These are phyloP conservation scores for Chaetomium fimeti DNA, from an alignment of 495 filamentous ascomycete species.

Conservation along the genomic window DNA sequence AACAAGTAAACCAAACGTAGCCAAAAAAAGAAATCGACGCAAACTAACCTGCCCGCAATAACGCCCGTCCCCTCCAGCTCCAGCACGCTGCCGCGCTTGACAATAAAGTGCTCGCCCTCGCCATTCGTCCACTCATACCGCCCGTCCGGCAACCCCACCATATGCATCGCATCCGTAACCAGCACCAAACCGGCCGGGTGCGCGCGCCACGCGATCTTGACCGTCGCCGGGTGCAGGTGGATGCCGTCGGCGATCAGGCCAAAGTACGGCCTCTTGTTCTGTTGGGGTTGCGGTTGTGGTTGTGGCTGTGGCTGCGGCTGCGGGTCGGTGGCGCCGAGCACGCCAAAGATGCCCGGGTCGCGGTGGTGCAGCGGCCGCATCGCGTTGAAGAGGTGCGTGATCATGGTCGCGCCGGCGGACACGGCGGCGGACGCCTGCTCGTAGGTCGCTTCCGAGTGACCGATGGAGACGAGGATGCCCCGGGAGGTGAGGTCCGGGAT, in stretches of 20 bases:
- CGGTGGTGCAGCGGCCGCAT: conserved; percentile 84
- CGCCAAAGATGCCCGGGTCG: conserved; percentile 79
- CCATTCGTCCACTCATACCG: conserved; percentile 78
- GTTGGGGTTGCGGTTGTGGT: not conserved
- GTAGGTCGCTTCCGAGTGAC: conserved; percentile 80
- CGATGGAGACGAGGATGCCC: conserved; percentile 70
- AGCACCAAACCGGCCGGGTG: conserved; percentile 64
- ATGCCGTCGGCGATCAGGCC: conserved; percentile 67
- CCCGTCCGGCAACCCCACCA: conserved; percentile 70
- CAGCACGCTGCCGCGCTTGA: conserved; percentile 65
- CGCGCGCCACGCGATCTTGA: conserved; percentile 62
- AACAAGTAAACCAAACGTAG: not conserved
- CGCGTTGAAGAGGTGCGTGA: conserved; percentile 88
- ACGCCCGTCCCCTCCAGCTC: conserved; percentile 67
- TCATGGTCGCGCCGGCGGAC: conserved; percentile 70
- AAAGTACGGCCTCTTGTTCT: conserved; percentile 51
- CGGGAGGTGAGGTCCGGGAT: conserved; percentile 59
- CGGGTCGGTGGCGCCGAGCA: conserved; percentile 54
- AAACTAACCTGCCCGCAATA: conserved; percentile 64
- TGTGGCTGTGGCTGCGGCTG: conserved; percentile 18
- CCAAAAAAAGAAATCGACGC: not conserved
- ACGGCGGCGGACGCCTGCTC: conserved; percentile 68
- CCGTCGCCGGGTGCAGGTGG: conserved; percentile 62
- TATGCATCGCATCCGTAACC: conserved; percentile 66
- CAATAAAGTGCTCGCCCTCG: conserved; percentile 53